Percentiles rank a stretch among this genome's conserved stretches.
Evolutionary conservation across 23 red algal genomes (phyloP).

Genomic region (Gracilaria domingensis): DNA sequence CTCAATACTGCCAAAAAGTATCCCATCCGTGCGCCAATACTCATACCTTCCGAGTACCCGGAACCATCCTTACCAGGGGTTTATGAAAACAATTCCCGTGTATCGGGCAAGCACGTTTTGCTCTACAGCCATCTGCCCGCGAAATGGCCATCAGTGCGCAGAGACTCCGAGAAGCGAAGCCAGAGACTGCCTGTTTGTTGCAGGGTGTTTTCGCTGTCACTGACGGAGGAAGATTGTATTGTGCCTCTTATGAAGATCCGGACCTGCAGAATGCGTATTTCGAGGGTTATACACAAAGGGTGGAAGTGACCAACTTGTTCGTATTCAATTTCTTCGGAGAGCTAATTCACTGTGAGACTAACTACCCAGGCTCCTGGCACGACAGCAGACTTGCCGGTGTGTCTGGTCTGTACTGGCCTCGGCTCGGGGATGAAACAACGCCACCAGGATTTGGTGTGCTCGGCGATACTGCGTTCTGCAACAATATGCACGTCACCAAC

Average conservation of each 20-base stretch:
- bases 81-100: too few relatives aligned
- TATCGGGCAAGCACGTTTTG: too few relatives aligned
- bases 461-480: too few relatives aligned
- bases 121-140: too few relatives aligned
- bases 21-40: too few relatives aligned
- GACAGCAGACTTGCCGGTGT: neutral
- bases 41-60: too few relatives aligned
- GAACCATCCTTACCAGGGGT: too few relatives aligned
- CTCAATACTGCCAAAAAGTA: too few relatives aligned
- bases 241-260: neutral
- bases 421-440: neutral
- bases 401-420: neutral
- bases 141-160: neutral
- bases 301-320: neutral
- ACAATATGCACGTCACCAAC: neutral
- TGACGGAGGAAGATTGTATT: neutral
- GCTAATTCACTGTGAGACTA: neutral
- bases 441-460: neutral
- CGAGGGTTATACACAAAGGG: neutral
- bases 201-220: neutral
- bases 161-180: neutral
- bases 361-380: neutral
- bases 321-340: slow-evolving; percentile 8
- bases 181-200: neutral
- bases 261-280: neutral